Percentiles rank a stretch among this genome's conserved stretches.
Conservation (phyloP, 306 rosid species). For the Hippophae rhamnoides region DNA sequence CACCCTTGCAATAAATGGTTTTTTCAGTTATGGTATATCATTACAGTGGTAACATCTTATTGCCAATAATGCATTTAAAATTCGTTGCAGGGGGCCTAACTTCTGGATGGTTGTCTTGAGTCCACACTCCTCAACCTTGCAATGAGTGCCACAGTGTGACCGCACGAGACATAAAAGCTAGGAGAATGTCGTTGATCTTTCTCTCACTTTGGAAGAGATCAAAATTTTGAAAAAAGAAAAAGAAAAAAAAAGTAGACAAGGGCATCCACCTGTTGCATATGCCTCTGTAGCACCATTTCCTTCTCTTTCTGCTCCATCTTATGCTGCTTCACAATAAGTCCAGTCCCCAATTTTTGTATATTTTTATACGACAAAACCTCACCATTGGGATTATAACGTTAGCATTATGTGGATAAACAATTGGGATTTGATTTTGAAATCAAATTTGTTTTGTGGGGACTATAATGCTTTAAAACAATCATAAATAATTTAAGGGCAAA, state of each 20-base stretch:
- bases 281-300: slow-evolving; percentile 88
- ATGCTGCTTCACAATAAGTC: slow-evolving; percentile 28
- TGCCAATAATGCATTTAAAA: slow-evolving; percentile 13
- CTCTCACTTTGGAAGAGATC: slow-evolving; percentile 20
- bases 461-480: not conserved
- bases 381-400: not conserved
- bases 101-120: slow-evolving; percentile 84
- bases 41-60: not conserved
- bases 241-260: slow-evolving; percentile 17
- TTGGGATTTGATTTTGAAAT: not conserved
- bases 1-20: too few relatives aligned
- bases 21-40: not conserved
- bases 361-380: not conserved
- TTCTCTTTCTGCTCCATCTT: slow-evolving; percentile 75
- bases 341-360: slow-evolving; percentile 8
- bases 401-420: not conserved
- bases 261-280: slow-evolving; percentile 69
- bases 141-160: slow-evolving; percentile 64
- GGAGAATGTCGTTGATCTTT: slow-evolving; percentile 42
- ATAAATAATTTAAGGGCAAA: not conserved
- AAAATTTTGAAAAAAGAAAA: slow-evolving; percentile 8
- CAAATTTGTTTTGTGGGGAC: not conserved
- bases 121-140: slow-evolving; percentile 79
- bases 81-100: slow-evolving; percentile 77
- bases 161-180: slow-evolving; percentile 63